Conservation (phyloP, 257 asterid genomes). For the Scutellaria minor region DNA sequence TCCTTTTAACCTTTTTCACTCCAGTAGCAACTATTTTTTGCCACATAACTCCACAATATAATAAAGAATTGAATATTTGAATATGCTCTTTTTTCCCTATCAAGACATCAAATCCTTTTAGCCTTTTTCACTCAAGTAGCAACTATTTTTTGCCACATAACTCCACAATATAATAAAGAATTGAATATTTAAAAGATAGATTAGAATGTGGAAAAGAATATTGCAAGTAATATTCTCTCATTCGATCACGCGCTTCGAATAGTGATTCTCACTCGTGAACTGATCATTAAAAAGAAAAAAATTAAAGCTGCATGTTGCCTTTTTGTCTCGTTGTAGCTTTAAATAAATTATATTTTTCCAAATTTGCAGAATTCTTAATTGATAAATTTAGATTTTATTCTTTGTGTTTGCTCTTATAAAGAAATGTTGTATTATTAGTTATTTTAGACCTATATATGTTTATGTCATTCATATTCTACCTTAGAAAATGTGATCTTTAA, state of each 20-base stretch:
- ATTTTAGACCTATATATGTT: too few relatives aligned
- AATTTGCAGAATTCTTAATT: not conserved
- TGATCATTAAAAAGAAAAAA: not conserved
- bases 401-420: not conserved
- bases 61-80: too few relatives aligned
- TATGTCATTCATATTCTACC: too few relatives aligned
- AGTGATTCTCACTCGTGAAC: constrained; percentile 8
- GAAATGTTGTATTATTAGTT: not conserved
- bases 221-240: constrained; percentile 34
- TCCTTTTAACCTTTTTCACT: too few relatives aligned
- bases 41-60: too few relatives aligned
- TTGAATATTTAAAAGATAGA: not conserved
- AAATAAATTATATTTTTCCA: not conserved
- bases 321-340: too few relatives aligned
- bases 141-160: constrained; percentile 39
- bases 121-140: constrained; percentile 23
- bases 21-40: too few relatives aligned
- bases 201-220: constrained; percentile 35
- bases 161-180: too few relatives aligned
- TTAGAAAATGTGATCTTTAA: too few relatives aligned
- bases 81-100: not conserved
- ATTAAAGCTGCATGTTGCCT: too few relatives aligned
- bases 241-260: not conserved
- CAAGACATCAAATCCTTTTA: constrained; percentile 6
- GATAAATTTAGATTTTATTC: not conserved